Evolutionary conservation across 2,329 filamentous ascomycete genomes (phyloP).

Genomic region (Calonectria pseudoreteaudii): DNA sequence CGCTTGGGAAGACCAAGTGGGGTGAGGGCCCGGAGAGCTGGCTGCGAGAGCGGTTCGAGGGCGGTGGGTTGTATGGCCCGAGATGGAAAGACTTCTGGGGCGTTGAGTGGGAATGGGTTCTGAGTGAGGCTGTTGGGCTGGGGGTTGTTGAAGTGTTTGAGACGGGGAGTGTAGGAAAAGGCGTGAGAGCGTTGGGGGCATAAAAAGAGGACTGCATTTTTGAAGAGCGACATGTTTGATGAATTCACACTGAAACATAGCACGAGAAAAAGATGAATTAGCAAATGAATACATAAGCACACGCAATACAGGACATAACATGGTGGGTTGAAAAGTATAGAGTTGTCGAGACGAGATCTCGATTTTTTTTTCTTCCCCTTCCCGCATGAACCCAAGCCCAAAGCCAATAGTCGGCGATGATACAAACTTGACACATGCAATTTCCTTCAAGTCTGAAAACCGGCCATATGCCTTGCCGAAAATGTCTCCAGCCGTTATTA

Average conservation of each 20-base stretch:
- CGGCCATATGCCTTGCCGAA: not conserved
- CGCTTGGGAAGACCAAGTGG: constrained; percentile 70
- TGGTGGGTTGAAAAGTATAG: not conserved
- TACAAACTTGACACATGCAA: not conserved
- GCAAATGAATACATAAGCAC: not conserved
- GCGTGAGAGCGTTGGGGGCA: constrained; percentile 62
- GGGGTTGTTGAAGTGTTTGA: constrained; percentile 81
- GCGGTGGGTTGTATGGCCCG: constrained; percentile 59
- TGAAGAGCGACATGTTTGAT: not conserved
- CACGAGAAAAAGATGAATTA: not conserved
- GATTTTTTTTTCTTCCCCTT: not conserved
- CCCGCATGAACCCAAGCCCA: not conserved
- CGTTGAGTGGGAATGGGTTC: constrained; percentile 76
- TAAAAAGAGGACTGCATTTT: constrained; percentile 24
- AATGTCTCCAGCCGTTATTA: not conserved
- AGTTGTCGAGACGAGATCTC: not conserved
- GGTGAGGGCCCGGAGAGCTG: constrained; percentile 72
- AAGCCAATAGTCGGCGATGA: not conserved
- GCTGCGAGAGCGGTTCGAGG: constrained; percentile 78
- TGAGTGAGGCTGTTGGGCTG: constrained; percentile 77
- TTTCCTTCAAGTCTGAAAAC: not conserved
- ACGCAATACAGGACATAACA: not conserved
- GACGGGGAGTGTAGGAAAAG: constrained; percentile 78
- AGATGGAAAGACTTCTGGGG: constrained; percentile 78
- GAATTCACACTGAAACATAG: not conserved